phyloP scores from a whole-genome alignment of 176 grass and related monocot species.

The Oropetium thomaeum region DNA sequence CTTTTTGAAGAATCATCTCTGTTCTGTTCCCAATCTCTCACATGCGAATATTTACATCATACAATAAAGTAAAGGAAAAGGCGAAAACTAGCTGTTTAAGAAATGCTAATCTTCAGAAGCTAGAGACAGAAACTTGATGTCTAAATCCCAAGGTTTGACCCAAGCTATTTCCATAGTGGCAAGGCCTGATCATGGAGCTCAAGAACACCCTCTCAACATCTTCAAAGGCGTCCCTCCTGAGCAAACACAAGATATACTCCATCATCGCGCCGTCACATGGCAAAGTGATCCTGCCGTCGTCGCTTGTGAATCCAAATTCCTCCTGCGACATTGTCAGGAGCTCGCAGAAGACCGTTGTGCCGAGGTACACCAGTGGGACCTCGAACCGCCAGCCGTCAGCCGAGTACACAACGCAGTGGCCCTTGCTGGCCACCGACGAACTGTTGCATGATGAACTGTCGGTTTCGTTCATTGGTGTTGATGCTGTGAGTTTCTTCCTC shows the following conservation, averaged over 20 bases:
- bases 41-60: constrained; percentile 7
- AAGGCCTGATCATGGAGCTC: constrained; percentile 2
- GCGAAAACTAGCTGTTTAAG: background rate
- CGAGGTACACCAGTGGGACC: constrained; percentile 43
- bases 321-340: constrained; percentile 53
- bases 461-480: background rate
- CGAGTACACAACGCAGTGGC: constrained; percentile 60
- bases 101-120: constrained; percentile 8
- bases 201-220: constrained; percentile 48
- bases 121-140: background rate
- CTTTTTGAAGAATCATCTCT: background rate
- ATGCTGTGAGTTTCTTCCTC: constrained; percentile 16
- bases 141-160: background rate
- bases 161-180: background rate
- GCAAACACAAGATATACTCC: constrained; percentile 44
- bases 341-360: constrained; percentile 19
- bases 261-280: constrained; percentile 26
- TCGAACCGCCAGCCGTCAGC: constrained; percentile 41
- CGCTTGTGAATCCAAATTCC: constrained; percentile 41
- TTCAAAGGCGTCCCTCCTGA: constrained; percentile 35
- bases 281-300: constrained; percentile 41
- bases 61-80: background rate
- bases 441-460: background rate
- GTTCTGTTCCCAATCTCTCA: background rate
- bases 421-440: constrained; percentile 20